Evolutionary conservation across 768 basidiomycete genomes (phyloP), one percentile per base, ranked within the genome.

Genomic region (Boletus speciosus): DNA sequence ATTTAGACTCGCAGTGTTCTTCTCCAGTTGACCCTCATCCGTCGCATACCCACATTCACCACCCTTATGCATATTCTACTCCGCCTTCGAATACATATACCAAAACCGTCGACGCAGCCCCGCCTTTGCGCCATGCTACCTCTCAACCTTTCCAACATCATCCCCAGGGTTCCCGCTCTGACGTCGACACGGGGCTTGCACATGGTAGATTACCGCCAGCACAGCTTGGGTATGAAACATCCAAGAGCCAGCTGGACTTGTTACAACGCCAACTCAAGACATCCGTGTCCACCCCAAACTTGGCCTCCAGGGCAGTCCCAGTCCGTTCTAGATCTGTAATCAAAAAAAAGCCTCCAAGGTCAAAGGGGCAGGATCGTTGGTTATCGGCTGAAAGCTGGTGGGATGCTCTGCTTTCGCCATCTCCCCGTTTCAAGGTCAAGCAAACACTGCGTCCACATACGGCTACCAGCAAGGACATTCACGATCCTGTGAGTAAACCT

Each of bases 311-410:
- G 12, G 16, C 51, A 37, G 32, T 60, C 15, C 42, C 52, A 6
- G 51, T 25, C 27, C 56, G 57, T 15, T 32, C 47, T 9, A 56
- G 56, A 37, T 60, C 61, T 3, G 5, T 49, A 15, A 21, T 52
- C 31, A 68, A 64, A 54, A 59, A 62, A 61, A 57, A 61, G 29
- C 61, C 59, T n/a, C 56, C 50, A 1, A 56, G 66, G 39, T 58
- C 72, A 25, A 82, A 76, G 61, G 74, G 73, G 12, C 81, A 76
- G 57, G 83, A 87, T 31, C 74, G 83, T 6, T 90, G 86, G 86
- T 62, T 90, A 2, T 81, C 83, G 3, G 81, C 87, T 0, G 87
- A 90, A 70, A 83, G 85, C 16, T 90, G 88, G 87, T 92, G 89
- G 69, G 88, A 91, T 58, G 88, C 88, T 0, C 62, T 91, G 9